Evolutionary conservation across 208 protist species (phyloP).

Genomic region (Jaenimonas drosophilae): DNA sequence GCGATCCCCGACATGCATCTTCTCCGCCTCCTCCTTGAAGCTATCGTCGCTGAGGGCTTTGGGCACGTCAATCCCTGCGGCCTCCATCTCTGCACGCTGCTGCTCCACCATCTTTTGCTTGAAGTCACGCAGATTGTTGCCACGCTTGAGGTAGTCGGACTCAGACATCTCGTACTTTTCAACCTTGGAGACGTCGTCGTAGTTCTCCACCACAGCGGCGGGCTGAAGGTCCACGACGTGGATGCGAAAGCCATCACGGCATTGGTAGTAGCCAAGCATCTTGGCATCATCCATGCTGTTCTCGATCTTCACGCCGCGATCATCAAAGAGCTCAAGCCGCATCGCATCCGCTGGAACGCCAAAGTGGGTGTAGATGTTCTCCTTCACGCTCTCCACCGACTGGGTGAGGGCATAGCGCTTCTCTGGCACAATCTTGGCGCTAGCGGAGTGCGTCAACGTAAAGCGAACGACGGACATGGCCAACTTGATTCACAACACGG

Average conservation of each 20-base stretch:
- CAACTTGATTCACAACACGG: background rate
- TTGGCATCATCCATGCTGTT: slow-evolving; percentile 58
- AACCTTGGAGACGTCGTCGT: slow-evolving; percentile 79
- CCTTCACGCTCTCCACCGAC: slow-evolving; percentile 71
- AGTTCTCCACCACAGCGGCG: slow-evolving; percentile 44
- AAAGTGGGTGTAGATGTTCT: slow-evolving; percentile 75
- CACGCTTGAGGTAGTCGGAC: slow-evolving; percentile 83
- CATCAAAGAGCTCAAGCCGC: slow-evolving; percentile 74
- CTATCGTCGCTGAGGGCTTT: slow-evolving; percentile 42
- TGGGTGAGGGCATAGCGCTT: slow-evolving; percentile 77
- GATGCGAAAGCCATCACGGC: slow-evolving; percentile 70
- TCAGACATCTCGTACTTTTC: slow-evolving; percentile 90
- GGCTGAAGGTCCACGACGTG: slow-evolving; percentile 86
- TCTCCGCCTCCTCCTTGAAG: slow-evolving; percentile 57
- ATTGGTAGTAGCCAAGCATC: slow-evolving; percentile 81
- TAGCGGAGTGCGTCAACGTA: slow-evolving; percentile 75
- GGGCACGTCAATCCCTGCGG: slow-evolving; percentile 30
- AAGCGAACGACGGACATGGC: slow-evolving; percentile 76
- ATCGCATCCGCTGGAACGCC: slow-evolving; percentile 53
- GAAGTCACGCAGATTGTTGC: slow-evolving; percentile 70
- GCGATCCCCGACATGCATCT: slow-evolving; percentile 75
- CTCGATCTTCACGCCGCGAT: slow-evolving; percentile 46
- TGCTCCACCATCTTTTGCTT: slow-evolving; percentile 65
- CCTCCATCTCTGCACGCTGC: slow-evolving; percentile 60
- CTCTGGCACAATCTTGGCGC: slow-evolving; percentile 64